Evolutionary conservation across 1,139 yeast species (phyloP).

Genomic region (Geotrichum siamense): DNA sequence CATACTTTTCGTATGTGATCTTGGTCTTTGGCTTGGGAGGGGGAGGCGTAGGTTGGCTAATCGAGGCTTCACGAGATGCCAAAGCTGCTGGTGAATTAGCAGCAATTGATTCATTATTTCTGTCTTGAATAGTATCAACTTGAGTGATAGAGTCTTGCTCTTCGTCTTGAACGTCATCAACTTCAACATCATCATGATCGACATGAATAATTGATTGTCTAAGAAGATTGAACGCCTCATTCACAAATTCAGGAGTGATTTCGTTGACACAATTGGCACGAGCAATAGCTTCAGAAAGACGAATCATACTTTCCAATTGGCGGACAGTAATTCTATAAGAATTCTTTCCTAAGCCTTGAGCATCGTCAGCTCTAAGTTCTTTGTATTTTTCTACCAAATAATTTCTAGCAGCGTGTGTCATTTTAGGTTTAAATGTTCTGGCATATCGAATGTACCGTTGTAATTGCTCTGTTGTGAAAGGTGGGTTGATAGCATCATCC

Average conservation of each 20-base stretch:
- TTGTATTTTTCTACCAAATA: conserved; percentile 74
- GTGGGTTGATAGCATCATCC: conserved; percentile 87
- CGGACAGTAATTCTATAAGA: conserved; percentile 95
- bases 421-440: conserved; percentile 82
- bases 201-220: conserved; percentile 91
- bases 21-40: conserved; percentile 39
- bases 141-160: conserved; percentile 8
- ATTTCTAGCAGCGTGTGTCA: conserved; percentile 77
- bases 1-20: conserved; percentile 80
- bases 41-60: conserved; percentile 16
- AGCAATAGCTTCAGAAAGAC: conserved; percentile 94
- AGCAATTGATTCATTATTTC: conserved; percentile 7
- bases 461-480: conserved; percentile 82
- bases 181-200: conserved; percentile 86
- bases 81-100: conserved; percentile 16
- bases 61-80: conserved; percentile 10
- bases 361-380: conserved; percentile 83
- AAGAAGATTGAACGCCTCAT: conserved; percentile 86
- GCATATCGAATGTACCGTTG: conserved; percentile 89
- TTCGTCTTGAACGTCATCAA: conserved; percentile 41
- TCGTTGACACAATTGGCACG: conserved; percentile 92
- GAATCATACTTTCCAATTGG: conserved; percentile 85
- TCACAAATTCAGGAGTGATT: conserved; percentile 79
- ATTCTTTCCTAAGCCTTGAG: conserved; percentile 77
- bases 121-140: neutral